phyloP scores from a whole-genome alignment of 805 yeast genomes.

The Nakazawaea ishiwadae region DNA sequence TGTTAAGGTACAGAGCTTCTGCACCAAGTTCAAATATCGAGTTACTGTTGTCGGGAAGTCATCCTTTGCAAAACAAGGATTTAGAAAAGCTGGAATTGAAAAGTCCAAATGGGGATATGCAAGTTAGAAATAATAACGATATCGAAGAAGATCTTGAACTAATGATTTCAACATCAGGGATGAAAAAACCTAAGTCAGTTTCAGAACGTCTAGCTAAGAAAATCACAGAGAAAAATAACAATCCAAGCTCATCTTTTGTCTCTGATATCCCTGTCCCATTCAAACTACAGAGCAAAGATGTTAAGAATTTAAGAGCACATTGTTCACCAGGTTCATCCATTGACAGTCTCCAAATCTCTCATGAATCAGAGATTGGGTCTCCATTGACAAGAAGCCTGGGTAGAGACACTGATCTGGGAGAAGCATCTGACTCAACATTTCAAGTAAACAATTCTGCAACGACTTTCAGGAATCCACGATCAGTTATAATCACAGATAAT shows the following conservation, averaged over 20 bases:
- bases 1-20: conserved; percentile 31
- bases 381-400: background rate
- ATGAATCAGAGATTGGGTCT: background rate
- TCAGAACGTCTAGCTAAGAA: background rate
- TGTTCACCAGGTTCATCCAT: background rate
- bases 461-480: too few relatives aligned
- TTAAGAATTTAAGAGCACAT: too few relatives aligned
- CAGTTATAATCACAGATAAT: too few relatives aligned
- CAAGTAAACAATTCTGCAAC: too few relatives aligned
- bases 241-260: background rate
- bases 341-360: background rate
- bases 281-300: background rate
- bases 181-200: background rate
- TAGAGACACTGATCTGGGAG: background rate
- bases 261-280: background rate
- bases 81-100: background rate
- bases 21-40: conserved; percentile 22
- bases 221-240: background rate
- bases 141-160: too few relatives aligned
- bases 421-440: too few relatives aligned
- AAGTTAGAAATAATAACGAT: background rate
- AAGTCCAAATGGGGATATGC: too few relatives aligned
- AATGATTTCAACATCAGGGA: too few relatives aligned
- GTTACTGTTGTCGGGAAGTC: conserved; percentile 27
- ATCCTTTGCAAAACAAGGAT: conserved; percentile 21